These are phyloP conservation scores for Salmacisia buchloeana DNA, from an alignment of 1,284 basidiomycete species.

Conservation along the genomic window DNA sequence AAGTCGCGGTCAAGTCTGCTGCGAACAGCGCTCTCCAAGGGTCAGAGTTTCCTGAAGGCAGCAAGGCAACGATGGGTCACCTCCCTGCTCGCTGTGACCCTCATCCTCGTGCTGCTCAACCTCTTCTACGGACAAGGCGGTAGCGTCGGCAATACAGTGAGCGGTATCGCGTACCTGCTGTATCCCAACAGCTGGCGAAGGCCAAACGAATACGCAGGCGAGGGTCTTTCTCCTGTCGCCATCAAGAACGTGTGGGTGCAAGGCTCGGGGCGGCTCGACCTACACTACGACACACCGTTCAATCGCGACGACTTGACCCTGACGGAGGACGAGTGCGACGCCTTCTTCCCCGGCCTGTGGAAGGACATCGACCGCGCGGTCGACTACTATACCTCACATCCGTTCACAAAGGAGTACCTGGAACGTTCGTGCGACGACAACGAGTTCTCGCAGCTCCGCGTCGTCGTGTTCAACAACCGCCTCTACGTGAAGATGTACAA, in stretches of 20 bases:
- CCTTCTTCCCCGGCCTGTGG: slow-evolving; percentile 41
- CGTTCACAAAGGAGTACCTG: slow-evolving; percentile 27
- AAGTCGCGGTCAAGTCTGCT: background rate
- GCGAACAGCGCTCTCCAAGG: background rate
- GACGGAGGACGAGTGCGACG: slow-evolving; percentile 42
- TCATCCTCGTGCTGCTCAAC: too few relatives aligned
- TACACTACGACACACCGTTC: slow-evolving; percentile 31
- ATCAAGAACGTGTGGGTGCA: background rate
- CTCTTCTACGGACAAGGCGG: too few relatives aligned
- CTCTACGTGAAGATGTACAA: slow-evolving; percentile 39
- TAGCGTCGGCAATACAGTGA: background rate
- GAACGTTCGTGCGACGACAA: slow-evolving; percentile 39
- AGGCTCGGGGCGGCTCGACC: too few relatives aligned
- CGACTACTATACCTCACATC: slow-evolving; percentile 26
- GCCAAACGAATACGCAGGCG: background rate
- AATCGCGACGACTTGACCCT: slow-evolving; percentile 40
- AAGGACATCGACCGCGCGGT: slow-evolving; percentile 38
- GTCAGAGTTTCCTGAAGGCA: background rate
- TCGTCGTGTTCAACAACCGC: slow-evolving; percentile 41
- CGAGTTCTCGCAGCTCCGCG: slow-evolving; percentile 38
- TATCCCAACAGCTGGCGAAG: background rate
- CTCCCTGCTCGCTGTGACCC: too few relatives aligned
- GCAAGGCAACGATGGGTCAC: too few relatives aligned
- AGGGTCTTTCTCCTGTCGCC: background rate
- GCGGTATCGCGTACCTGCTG: too few relatives aligned